These are phyloP conservation scores for Exophiala xenobiotica DNA, from an alignment of 2,329 filamentous ascomycete species.

Conservation along the genomic window DNA sequence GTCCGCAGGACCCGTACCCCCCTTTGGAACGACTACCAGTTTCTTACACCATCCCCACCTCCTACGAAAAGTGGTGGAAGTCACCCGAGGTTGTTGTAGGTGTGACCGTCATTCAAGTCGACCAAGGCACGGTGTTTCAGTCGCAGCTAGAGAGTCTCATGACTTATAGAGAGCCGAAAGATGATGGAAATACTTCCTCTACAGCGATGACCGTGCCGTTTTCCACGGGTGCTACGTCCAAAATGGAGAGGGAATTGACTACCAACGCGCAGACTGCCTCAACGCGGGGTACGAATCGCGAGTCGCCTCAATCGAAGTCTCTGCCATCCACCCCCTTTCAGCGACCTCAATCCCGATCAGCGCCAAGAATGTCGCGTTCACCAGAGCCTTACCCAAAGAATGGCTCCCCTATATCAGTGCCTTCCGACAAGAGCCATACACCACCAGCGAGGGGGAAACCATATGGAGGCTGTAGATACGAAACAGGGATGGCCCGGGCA, in stretches of 20 bases:
- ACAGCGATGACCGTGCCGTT: conserved; percentile 24
- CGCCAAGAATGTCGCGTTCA: conserved; percentile 76
- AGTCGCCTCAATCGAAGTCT: conserved; percentile 68
- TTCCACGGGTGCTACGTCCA: conserved; percentile 4
- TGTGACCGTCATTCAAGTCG: neutral
- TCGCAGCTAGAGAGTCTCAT: conserved; percentile 19
- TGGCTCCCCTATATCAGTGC: conserved; percentile 85
- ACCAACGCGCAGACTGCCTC: neutral
- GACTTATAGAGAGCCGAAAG: conserved; percentile 19
- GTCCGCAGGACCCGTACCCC: neutral
- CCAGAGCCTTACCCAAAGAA: conserved; percentile 69
- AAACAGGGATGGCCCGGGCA: conserved; percentile 78
- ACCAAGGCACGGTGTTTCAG: neutral
- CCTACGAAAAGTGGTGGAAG: neutral
- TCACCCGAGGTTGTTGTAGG: neutral
- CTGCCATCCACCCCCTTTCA: conserved; percentile 93
- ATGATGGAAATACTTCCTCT: conserved; percentile 23
- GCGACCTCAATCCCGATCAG: conserved; percentile 77
- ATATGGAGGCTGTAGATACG: conserved; percentile 76
- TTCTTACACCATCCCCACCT: neutral
- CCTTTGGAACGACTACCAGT: neutral
- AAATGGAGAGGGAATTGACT: conserved; percentile 12
- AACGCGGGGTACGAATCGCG: conserved; percentile 1
- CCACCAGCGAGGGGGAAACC: conserved; percentile 67
- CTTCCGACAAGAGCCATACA: conserved; percentile 80